Conservation (phyloP, 352 stramenopile genomes). For the Phytophthora podocarpi region DNA sequence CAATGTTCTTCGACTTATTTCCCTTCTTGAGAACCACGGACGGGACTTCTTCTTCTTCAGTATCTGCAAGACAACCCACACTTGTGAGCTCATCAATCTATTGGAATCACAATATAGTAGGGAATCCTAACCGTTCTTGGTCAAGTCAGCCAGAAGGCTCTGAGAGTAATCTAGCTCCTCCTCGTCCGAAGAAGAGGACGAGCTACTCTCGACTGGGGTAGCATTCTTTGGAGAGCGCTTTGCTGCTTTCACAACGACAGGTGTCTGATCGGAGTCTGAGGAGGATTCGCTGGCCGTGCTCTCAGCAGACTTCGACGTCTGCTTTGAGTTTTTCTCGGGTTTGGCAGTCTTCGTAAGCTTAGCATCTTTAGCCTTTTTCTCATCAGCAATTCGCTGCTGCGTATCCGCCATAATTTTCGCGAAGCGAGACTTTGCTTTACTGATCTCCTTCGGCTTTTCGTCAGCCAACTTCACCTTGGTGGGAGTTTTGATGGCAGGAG, state of each 20-base stretch:
- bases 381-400: conserved; percentile 38
- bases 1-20: conserved; percentile 39
- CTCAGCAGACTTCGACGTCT: conserved; percentile 33
- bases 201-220: conserved; percentile 32
- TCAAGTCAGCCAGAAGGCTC: conserved; percentile 75
- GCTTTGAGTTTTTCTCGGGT: conserved; percentile 23
- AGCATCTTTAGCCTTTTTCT: conserved; percentile 22
- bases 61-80: conserved; percentile 32
- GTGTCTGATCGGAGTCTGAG: conserved; percentile 31
- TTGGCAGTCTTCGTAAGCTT: conserved; percentile 14
- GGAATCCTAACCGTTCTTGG: conserved; percentile 59
- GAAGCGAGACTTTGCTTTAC: conserved; percentile 37
- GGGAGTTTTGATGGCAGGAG: conserved; percentile 9
- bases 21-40: conserved; percentile 30
- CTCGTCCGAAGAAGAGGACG: conserved; percentile 53
- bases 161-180: conserved; percentile 79
- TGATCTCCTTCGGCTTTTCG: conserved; percentile 9
- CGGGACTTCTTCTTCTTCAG: conserved; percentile 25
- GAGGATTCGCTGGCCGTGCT: conserved; percentile 33
- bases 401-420: conserved; percentile 48
- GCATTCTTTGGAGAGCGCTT: conserved; percentile 23
- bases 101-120: conserved; percentile 22
- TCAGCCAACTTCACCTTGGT: conserved; percentile 7
- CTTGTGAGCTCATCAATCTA: conserved; percentile 25
- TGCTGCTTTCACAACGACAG: conserved; percentile 19